Base-by-base conservation (phyloP, 805 yeast genomes). In the Lipomyces starkeyi region DNA sequence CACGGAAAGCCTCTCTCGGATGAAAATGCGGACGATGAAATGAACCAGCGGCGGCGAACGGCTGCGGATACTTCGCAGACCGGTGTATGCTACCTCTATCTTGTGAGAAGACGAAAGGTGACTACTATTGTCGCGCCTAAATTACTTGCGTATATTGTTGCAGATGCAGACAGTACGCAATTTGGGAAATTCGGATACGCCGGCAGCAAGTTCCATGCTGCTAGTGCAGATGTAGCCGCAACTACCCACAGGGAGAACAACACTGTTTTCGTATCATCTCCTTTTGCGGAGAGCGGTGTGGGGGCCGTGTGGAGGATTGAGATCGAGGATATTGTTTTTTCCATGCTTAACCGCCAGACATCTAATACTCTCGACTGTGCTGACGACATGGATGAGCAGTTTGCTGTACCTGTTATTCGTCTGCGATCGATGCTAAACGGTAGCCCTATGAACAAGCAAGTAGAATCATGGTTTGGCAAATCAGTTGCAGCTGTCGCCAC, bases 221-320 rank as follows among this genome's bases (percentile, higher is more conserved):
- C 70, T 27, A 70, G 71, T 17, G 69, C 72, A 5, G 35, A 22
- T 29, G 29, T 6, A 34, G 20, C n/a, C 17, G 17, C 20, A 0
- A 29, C 32, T 3, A 53, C 22, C 2, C 54, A 53, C 57, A 40
- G 9, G 49, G 59, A n/a, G 57, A 57, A 17, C 59, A 66, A 7
- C 72, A 54, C 52, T 2, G 66, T 84, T 27, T 77, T 77, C 61
- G 72, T 84, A 2, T 78, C 86, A 0, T 81, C 86, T 0, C 84
- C 86, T 0, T 78, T 77, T 20, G 82, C 81, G 13, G 74, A 66
- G 20, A 74, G 74, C 35, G 85, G 84, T 2, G 75, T 75, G 64
- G 88, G 87, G 0, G 82, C 83, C 0, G 76, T 87, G 2, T 87
- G 87, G 83, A 71, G 73, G 47, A 64, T 84, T 0, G 64, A 76